These are phyloP conservation scores for Diaporthe sp. DNA, from an alignment of 2,329 filamentous ascomycete species.

Conservation along the genomic window DNA sequence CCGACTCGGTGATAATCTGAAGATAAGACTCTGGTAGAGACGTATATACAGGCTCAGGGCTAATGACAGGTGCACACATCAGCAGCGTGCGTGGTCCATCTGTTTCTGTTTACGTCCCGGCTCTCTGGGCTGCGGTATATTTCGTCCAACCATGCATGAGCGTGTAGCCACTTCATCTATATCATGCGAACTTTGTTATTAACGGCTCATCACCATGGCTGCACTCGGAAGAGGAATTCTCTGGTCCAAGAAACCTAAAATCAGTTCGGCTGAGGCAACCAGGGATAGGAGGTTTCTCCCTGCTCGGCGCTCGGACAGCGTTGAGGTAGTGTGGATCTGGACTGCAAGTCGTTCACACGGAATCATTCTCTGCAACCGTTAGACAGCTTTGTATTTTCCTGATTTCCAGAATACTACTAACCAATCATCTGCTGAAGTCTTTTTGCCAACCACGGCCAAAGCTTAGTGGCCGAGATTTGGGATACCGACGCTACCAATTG, in stretches of 20 bases:
- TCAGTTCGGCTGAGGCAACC: background rate
- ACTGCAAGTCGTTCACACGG: background rate
- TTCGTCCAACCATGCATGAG: background rate
- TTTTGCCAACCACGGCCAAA: background rate
- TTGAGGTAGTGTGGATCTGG: background rate
- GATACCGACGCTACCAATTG: no score
- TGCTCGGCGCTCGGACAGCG: slow-evolving; percentile 4
- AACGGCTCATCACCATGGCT: background rate
- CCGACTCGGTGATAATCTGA: background rate
- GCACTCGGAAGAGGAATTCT: background rate
- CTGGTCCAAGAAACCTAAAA: background rate
- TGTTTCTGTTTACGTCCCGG: no score
- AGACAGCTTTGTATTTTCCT: background rate
- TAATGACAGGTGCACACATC: background rate
- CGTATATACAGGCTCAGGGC: background rate
- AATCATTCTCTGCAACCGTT: background rate
- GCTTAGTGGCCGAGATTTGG: background rate
- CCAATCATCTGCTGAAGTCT: background rate
- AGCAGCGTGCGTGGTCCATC: no score
- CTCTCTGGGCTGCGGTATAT: no score
- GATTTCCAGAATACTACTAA: background rate
- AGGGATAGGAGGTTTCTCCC: background rate
- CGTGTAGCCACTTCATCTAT: background rate
- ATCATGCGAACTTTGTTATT: background rate
- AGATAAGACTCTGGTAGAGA: background rate